Evolutionary conservation across 2,329 filamentous ascomycete genomes (phyloP), one percentile per base, ranked within the genome.

Genomic region (Daldinia sp.): DNA sequence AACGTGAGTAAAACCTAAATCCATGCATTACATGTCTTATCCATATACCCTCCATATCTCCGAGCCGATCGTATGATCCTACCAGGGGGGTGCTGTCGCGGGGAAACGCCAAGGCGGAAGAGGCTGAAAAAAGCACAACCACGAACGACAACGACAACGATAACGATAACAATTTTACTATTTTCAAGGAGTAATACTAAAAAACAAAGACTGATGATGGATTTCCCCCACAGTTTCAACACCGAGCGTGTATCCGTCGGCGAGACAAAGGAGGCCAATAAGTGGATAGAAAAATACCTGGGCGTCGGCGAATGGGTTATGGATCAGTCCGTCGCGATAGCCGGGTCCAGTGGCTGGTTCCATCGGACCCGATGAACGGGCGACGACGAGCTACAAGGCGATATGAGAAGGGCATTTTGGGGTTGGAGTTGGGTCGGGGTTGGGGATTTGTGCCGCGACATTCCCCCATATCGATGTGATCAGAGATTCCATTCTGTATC

Each of bases 281-380:
- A 90, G 77, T 98, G 94, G 94, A 89, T 98, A 73, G 92, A 95
- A 78, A 95, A 92, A 79, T 98, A 98, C 81, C 89, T 98, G 48
- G 93, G 93, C 70, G 91, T 98, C 18, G 96, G 96, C 75, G 96
- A 99, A 84, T 97, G 94, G 89, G 92, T 98, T 72, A 97, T 99
- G 94, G 96, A 99, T 81, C 92, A 97, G 84, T 97, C 94, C 33
- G 93, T 98, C 35, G 94, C 94, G 44, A 88, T 98, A 64, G 93
- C 97, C 79, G 92, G 93, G 46, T 91, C 92, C 55, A 97, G 93
- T 78, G 88, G 91, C 67, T 99, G 90, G 82, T 99, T 99, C 80
- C 94, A 98, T 84, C 89, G 96, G 78, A 94, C 89, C 81, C 89
- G 94, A 84, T 97, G 84, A 85, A 51, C 35, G 37, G 20, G 6